Evolutionary conservation across 805 yeast genomes (phyloP).

Genomic region (Wickerhamomyces kurtzmanii): DNA sequence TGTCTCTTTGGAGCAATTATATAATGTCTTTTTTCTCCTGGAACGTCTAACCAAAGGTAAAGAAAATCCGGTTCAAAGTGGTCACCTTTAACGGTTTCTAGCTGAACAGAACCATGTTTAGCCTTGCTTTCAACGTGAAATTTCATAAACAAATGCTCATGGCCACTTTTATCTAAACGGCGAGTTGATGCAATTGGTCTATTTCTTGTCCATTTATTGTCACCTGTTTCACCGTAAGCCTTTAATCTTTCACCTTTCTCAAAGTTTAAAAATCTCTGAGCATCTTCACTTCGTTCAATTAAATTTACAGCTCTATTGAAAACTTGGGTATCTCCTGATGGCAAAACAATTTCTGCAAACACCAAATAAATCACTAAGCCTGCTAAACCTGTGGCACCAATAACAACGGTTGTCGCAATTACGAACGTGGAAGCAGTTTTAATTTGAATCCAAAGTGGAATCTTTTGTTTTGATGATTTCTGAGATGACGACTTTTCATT

Average conservation of each 20-base stretch:
- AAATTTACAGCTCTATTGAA: slow-evolving; percentile 79
- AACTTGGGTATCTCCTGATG: slow-evolving; percentile 86
- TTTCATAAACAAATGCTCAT: slow-evolving; percentile 74
- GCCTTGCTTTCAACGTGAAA: slow-evolving; percentile 73
- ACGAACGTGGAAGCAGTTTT: slow-evolving; percentile 53
- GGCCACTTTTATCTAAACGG: slow-evolving; percentile 62
- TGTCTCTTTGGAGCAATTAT: slow-evolving; percentile 54
- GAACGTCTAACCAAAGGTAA: slow-evolving; percentile 68
- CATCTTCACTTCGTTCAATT: slow-evolving; percentile 57
- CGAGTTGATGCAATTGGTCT: slow-evolving; percentile 71
- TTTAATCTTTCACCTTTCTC: slow-evolving; percentile 49
- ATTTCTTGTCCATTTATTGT: slow-evolving; percentile 79
- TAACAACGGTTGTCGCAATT: slow-evolving; percentile 48
- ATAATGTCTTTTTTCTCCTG: slow-evolving; percentile 59
- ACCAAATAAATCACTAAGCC: slow-evolving; percentile 63
- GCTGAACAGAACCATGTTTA: slow-evolving; percentile 58
- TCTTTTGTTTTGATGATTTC: slow-evolving; percentile 16
- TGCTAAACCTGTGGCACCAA: slow-evolving; percentile 63
- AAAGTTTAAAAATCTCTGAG: slow-evolving; percentile 42
- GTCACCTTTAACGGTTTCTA: slow-evolving; percentile 68
- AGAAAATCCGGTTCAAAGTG: slow-evolving; percentile 60
- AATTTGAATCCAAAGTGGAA: slow-evolving; percentile 32
- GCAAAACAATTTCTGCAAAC: slow-evolving; percentile 72
- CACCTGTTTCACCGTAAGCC: slow-evolving; percentile 70
- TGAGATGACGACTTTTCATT: background rate